Base-by-base conservation (phyloP, 495 filamentous ascomycete genomes). In the Thermochaetoides thermophila region DNA sequence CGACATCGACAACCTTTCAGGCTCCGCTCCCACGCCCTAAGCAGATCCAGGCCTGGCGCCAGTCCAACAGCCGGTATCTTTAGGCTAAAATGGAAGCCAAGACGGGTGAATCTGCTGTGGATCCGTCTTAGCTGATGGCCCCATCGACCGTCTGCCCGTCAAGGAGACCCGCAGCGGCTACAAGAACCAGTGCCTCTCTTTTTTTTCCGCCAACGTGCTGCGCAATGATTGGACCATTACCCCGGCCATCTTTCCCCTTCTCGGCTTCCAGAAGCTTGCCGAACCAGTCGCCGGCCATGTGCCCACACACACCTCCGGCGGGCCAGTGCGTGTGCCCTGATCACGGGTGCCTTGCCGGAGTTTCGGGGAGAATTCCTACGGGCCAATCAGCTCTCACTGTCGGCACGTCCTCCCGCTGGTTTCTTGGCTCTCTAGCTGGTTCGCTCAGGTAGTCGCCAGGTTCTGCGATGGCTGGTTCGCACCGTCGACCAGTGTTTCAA, bases 1-100 rank as follows among this genome's bases (percentile, higher is more conserved):
- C 13, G 9, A 12, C 14, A 34, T 25, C n/a, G n/a, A n/a, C n/a
- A 27, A 9, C 16, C 5, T 18, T 11, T 14, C 22, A n/a, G n/a
- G n/a, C n/a, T n/a, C n/a, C n/a, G n/a, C n/a, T n/a, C n/a, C n/a
- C n/a, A n/a, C n/a, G n/a, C n/a, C n/a, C n/a, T n/a, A n/a, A n/a
- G 28, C 6, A 24, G 24, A 34, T 16, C 20, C 38, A 36, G 15
- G 10, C 21, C 22, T 10, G 14, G 21, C 13, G 18, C 26, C 34
- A 27, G 6, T 2, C 12, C 37, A 40, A 35, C 20, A 33, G 30
- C 26, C 21, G 31, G 18, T 8, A 6, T 21, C 10, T 46, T 46
- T 40, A 46, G 46, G 36, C 46, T 46, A 43, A 46, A 42, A 39
- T 29, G 14, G 6, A 14, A 8, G 46, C 46, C 43, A 49, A 49